Evolutionary conservation across 257 asterid genomes (phyloP).

Genomic region (Solanum paucissectum): DNA sequence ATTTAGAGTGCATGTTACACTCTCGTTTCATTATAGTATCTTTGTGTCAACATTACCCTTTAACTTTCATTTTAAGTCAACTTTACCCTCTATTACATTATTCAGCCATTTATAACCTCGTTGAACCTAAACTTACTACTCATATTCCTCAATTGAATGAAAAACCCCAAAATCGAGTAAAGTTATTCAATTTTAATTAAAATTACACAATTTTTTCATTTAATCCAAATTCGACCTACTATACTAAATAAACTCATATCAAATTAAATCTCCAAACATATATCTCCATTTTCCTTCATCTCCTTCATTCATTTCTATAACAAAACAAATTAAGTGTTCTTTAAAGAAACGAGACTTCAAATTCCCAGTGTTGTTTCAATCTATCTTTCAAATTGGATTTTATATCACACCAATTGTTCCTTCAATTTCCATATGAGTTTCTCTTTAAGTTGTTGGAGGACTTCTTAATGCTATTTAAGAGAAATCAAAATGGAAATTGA

Average conservation of each 20-base stretch:
- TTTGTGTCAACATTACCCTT: background rate
- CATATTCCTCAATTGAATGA: background rate
- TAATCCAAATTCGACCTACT: background rate
- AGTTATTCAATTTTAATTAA: too few species aligned
- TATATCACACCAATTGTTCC: background rate
- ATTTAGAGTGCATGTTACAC: background rate
- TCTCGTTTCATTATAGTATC: too few species aligned
- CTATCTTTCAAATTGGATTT: background rate
- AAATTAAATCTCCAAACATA: background rate
- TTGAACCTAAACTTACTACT: background rate
- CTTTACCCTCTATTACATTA: background rate
- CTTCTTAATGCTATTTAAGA: background rate
- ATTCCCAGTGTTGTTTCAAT: background rate
- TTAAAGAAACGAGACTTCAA: background rate
- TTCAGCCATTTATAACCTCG: background rate
- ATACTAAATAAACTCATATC: background rate
- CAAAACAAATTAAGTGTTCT: background rate
- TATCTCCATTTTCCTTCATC: background rate
- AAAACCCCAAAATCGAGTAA: background rate
- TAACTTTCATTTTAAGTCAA: background rate
- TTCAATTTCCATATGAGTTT: background rate
- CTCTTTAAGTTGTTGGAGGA: background rate
- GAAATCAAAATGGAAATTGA: background rate
- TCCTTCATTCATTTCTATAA: background rate
- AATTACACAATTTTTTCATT: background rate